A percentile compares a stretch with the other conserved stretches of the same genome.
Conservation (phyloP, 139 green algal species). For the Chlamydomonas sphaeroides region DNA sequence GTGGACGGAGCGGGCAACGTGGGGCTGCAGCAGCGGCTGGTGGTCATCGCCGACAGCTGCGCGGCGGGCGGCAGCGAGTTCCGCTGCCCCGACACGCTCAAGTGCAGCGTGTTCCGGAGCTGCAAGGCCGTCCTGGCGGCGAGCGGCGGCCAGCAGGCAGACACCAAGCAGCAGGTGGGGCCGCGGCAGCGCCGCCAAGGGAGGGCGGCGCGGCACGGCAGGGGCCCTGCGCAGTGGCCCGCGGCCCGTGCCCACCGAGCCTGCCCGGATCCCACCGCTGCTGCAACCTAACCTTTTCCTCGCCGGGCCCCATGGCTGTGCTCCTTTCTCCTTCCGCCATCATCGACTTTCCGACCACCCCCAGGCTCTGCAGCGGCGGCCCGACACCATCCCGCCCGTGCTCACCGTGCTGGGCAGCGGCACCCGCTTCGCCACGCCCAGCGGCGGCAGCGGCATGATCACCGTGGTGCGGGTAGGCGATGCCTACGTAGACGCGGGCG, state of each 20-base stretch:
- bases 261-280: no score
- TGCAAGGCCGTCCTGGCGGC: neutral
- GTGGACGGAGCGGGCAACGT: neutral
- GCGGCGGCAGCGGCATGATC: neutral
- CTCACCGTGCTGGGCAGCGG: neutral
- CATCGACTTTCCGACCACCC: neutral
- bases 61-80: neutral
- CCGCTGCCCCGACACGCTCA: neutral
- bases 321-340: no score
- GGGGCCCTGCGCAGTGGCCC: no score
- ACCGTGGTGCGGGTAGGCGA: neutral
- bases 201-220: no score
- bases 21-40: neutral
- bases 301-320: no score
- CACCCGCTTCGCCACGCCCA: neutral
- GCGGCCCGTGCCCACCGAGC: no score
- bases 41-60: conserved; percentile 9
- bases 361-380: neutral
- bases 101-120: neutral
- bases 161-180: neutral
- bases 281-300: no score
- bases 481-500: neutral
- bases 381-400: neutral
- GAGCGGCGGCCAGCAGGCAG: neutral
- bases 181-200: no score